Base-by-base conservation (phyloP, 2,329 filamentous ascomycete species). In the Fusarium sp. region DNA sequence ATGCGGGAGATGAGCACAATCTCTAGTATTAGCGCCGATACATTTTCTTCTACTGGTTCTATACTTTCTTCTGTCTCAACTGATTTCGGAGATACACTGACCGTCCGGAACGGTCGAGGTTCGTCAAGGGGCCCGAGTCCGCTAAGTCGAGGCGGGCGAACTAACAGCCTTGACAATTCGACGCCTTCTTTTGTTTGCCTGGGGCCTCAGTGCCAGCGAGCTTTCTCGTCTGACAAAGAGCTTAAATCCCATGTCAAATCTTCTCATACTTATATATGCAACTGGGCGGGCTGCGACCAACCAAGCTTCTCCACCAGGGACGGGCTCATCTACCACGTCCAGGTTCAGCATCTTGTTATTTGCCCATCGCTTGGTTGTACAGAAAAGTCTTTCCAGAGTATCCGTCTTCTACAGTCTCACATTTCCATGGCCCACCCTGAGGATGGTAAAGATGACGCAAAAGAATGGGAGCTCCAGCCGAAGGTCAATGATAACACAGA, bases 271-370 rank as follows among this genome's bases (percentile, higher is more conserved):
- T 72, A 81, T 57, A 67, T 75, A 2, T 83, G 82, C 63, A 77
- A 78, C 51, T 83, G 81, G 82, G 75, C 74, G 3, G 72, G 74
- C 22, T 83, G 82, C 40, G 59, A 71, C 2, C 75, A 76, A 8
- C 65, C 74, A 1, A 75, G 75, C 45, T 83, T 83, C 53, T 68
- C 74, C 4, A 78, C 79, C 2, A 75, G 74, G 15, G 76, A 78
- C 33, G 80, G 76, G 10, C 76, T 83, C 32, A 75, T 78, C 17
- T 79, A 81, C 73, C 82, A 83, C 58, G 80, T 83, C 39, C 81
- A 83, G 56, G 72, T 74, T 20, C 78, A 83, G 46, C 82, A 83
- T 59, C 74, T 83, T 13, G 75, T 83, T 28, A 69, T 80, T 26
- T 83, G 82, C 30, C 82, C 82, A 0, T 74, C 77, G 2, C 67